phyloP scores from a whole-genome alignment of 2,329 filamentous ascomycete species.

The Bimuria novae-zelandiae region DNA sequence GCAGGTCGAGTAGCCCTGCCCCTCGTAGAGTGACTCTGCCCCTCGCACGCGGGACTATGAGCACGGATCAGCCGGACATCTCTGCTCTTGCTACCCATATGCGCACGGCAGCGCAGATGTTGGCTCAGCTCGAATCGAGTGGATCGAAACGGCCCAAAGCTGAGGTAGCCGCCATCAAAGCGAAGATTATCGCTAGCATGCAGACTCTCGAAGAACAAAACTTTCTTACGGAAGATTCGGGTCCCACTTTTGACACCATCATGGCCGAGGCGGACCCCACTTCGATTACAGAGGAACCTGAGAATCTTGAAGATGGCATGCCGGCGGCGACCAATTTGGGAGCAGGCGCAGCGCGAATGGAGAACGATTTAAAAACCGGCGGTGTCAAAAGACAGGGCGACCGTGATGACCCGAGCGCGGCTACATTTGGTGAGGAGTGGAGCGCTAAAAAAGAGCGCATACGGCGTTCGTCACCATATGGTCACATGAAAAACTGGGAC shows the following conservation, averaged over 20 bases:
- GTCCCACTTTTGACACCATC: conserved; percentile 80
- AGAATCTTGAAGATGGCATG: conserved; percentile 62
- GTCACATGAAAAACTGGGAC: conserved; percentile 91
- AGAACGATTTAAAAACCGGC: conserved; percentile 86
- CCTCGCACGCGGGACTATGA: conserved; percentile 56
- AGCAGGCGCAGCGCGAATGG: conserved; percentile 81
- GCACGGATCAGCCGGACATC: conserved; percentile 75
- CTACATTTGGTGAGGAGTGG: conserved; percentile 87
- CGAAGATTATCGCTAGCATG: conserved; percentile 90
- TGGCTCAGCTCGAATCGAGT: conserved; percentile 80
- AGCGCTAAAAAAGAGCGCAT: conserved; percentile 82
- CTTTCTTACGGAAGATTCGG: conserved; percentile 73
- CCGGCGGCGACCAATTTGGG: conserved; percentile 64
- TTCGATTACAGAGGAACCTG: conserved; percentile 53
- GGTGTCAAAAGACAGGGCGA: conserved; percentile 81
- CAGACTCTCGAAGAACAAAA: conserved; percentile 84
- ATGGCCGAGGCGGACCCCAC: conserved; percentile 71
- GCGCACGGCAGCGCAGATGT: conserved; percentile 85
- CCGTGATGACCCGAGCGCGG: conserved; percentile 82
- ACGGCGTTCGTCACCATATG: conserved; percentile 80
- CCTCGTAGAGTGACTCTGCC: conserved; percentile 65
- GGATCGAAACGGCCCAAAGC: conserved; percentile 78
- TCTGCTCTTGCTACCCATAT: conserved; percentile 84
- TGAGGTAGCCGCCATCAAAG: conserved; percentile 81
- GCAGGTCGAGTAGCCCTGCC: conserved; percentile 70